Base-by-base conservation (phyloP, 768 basidiomycete species). In the Naganishia friedmannii region DNA sequence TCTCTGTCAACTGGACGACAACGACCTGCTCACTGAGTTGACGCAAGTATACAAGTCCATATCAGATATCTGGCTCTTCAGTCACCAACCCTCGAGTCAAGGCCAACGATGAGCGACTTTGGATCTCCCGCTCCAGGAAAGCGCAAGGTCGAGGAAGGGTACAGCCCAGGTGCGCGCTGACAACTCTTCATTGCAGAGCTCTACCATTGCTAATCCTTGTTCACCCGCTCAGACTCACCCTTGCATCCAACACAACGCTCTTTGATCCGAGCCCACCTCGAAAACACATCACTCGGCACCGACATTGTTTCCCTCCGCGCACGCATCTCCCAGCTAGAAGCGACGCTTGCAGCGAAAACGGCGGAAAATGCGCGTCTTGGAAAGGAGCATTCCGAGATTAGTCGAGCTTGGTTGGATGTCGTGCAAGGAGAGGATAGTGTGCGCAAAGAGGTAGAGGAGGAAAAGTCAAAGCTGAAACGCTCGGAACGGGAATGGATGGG, bases 341-440 rank as follows among this genome's bases (percentile, higher is more conserved):
- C 63, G 3, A 34, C 53, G 17, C 68, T 77, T 5, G 73, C 72
- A 23, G 73, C 65, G 39, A 74, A 76, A 42, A 48, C 74, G 57
- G 32, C 73, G 1, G 74, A 77, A 65, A 75, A 75, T 28, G 76
- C 76, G 32, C 55, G 69, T 46, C 53, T 78, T 23, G 74, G 73
- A 55, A 60, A 69, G 17, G 75, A 79, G 67, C 56, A 77, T 53
- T 73, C 74, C 45, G 46, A 76, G 34, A 67, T 78, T 39, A 73
- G 39, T 56, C 53, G 72, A 32, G 77, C 74, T 37, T 70, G 74
- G 32, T 66, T 73, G 17, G 69, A 67, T 9, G 76, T 74, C 1
- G 70, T 76, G 65, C 70, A 72, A 45, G 46, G 72, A 8, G 76
- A 77, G 48, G 68, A 70, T 31, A 67, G 71, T 53, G 76, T 73